phyloP scores from a whole-genome alignment of 1,139 yeast species.

The Saccharomyces hybrid region DNA sequence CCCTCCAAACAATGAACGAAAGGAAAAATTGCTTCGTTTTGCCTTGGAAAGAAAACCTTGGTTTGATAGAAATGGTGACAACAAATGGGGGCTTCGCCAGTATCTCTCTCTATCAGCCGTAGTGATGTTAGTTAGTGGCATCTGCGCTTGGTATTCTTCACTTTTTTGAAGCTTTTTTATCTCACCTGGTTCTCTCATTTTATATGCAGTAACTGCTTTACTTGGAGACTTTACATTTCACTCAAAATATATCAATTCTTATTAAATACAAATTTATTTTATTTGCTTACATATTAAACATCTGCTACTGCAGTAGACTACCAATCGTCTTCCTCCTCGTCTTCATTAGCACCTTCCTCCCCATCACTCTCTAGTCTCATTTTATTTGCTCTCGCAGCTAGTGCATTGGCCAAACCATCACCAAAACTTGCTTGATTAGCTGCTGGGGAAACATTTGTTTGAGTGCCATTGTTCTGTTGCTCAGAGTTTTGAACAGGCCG shows the following conservation, averaged over 20 bases:
- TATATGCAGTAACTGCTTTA: not conserved
- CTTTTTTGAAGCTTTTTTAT: not conserved
- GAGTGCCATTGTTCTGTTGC: slow-evolving; percentile 48
- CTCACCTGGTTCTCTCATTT: not conserved
- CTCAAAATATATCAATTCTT: not conserved
- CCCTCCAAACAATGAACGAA: slow-evolving; percentile 53
- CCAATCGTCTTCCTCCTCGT: slow-evolving; percentile 51
- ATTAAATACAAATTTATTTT: not conserved
- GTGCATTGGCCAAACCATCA: slow-evolving; percentile 83
- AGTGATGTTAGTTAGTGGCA: slow-evolving; percentile 14
- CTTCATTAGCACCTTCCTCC: slow-evolving; percentile 59
- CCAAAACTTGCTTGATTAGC: slow-evolving; percentile 57
- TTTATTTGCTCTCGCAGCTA: slow-evolving; percentile 75
- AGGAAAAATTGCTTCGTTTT: slow-evolving; percentile 18
- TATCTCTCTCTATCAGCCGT: slow-evolving; percentile 43
- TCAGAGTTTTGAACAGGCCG: slow-evolving; percentile 3
- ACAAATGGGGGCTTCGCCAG: slow-evolving; percentile 1
- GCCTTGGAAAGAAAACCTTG: slow-evolving; percentile 21
- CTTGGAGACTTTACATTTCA: not conserved
- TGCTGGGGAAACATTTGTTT: slow-evolving; percentile 28
- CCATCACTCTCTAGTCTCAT: slow-evolving; percentile 68
- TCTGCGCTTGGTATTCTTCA: not conserved
- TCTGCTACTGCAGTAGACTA: slow-evolving; percentile 29
- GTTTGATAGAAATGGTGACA: slow-evolving; percentile 21
- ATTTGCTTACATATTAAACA: not conserved